phyloP scores from a whole-genome alignment of 768 basidiomycete genomes.

The Termitomyces sp. region DNA sequence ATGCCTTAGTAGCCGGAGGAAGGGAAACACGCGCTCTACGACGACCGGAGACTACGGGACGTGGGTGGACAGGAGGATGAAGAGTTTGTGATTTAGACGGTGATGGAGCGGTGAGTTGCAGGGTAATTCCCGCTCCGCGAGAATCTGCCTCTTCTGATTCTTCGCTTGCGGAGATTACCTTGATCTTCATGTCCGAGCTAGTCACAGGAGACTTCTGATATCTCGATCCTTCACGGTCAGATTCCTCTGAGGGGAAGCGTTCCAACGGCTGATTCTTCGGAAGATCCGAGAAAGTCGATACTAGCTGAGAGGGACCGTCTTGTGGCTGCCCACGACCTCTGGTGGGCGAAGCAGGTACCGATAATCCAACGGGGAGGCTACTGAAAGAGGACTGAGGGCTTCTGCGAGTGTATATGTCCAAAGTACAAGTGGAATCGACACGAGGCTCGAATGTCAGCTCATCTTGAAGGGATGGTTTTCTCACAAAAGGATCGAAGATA shows the following conservation, averaged over 20 bases:
- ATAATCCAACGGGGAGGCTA: conserved; percentile 34
- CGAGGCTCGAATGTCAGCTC: conserved; percentile 55
- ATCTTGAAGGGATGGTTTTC: conserved; percentile 39
- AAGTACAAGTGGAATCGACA: conserved; percentile 37
- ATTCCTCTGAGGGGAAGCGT: conserved; percentile 4
- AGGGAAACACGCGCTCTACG: conserved; percentile 23
- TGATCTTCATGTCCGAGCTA: conserved; percentile 3
- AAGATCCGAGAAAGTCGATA: not conserved
- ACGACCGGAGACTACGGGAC: conserved; percentile 24
- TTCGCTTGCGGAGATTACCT: conserved; percentile 6
- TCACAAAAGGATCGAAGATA: conserved; percentile 31
- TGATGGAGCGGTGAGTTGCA: conserved; percentile 9
- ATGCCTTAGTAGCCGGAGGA: conserved; percentile 19
- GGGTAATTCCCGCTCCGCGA: conserved; percentile 1
- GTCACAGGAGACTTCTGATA: not conserved
- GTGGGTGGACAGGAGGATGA: conserved; percentile 17
- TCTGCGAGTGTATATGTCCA: conserved; percentile 37
- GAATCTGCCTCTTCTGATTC: conserved; percentile 4
- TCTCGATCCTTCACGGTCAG: not conserved
- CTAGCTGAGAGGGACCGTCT: not conserved
- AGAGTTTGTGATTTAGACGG: conserved; percentile 1
- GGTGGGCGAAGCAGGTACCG: conserved; percentile 17
- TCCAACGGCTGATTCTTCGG: not conserved
- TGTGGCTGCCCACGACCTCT: not conserved
- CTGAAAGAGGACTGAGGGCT: conserved; percentile 40